Percentiles rank a stretch among this genome's conserved stretches.
Conservation (phyloP, 805 yeast genomes). For the Candida sithepensis region DNA sequence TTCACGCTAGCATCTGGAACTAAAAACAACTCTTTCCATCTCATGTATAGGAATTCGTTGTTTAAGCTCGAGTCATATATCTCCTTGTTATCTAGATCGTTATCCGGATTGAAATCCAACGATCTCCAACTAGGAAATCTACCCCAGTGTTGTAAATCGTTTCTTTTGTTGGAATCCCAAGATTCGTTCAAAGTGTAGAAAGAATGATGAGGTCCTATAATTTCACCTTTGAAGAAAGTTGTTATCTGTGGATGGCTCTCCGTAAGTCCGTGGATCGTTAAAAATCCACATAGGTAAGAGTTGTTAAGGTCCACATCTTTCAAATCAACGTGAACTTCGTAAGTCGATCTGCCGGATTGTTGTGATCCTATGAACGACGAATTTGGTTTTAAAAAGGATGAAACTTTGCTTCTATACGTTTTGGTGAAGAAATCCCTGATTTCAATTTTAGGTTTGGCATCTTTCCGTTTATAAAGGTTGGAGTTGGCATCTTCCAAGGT, state of each 20-base stretch:
- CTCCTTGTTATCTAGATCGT: slow-evolving; percentile 25
- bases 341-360: slow-evolving; percentile 60
- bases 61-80: slow-evolving; percentile 27
- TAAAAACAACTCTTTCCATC: slow-evolving; percentile 91
- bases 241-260: slow-evolving; percentile 58
- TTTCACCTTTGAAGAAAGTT: slow-evolving; percentile 73
- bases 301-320: slow-evolving; percentile 61
- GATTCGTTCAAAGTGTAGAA: slow-evolving; percentile 54
- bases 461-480: not conserved
- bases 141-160: slow-evolving; percentile 65
- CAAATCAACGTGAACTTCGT: slow-evolving; percentile 66
- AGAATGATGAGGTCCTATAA: slow-evolving; percentile 56
- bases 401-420: slow-evolving; percentile 11
- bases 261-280: slow-evolving; percentile 63
- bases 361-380: slow-evolving; percentile 65
- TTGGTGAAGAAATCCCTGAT: slow-evolving; percentile 19
- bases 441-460: not conserved
- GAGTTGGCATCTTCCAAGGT: not conserved
- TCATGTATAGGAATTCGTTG: slow-evolving; percentile 67
- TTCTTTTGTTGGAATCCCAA: slow-evolving; percentile 48
- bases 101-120: slow-evolving; percentile 28
- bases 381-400: slow-evolving; percentile 57
- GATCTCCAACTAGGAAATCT: slow-evolving; percentile 39
- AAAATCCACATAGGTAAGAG: slow-evolving; percentile 54
- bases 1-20: slow-evolving; percentile 73